phyloP scores from a whole-genome alignment of 495 filamentous ascomycete species.

The Daldinia decipiens region DNA sequence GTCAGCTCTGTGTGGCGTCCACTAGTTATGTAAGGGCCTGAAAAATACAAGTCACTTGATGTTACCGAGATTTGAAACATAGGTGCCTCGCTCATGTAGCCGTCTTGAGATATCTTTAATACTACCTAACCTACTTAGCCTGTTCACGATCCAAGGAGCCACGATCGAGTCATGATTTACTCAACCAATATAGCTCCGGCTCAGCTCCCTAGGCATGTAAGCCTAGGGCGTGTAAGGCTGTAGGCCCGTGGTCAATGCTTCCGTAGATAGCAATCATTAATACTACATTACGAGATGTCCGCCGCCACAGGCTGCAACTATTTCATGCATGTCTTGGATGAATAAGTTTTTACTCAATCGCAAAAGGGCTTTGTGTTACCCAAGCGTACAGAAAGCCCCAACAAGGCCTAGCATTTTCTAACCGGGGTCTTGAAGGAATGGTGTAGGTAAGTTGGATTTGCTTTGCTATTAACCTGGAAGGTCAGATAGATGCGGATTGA shows the following conservation, averaged over 20 bases:
- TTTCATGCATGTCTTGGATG: slow-evolving; percentile 27
- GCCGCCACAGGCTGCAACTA: slow-evolving; percentile 1
- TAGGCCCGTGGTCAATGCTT: background rate
- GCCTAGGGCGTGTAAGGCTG: background rate
- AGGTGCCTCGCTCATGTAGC: slow-evolving; percentile 7
- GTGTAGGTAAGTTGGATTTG: no score
- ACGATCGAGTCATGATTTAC: background rate
- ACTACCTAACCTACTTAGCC: background rate
- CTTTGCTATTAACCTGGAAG: no score
- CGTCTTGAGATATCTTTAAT: background rate
- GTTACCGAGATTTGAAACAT: background rate
- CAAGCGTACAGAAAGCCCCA: background rate
- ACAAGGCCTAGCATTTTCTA: no score
- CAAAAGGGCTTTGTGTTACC: background rate
- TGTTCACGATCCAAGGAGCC: no score
- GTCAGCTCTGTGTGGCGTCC: background rate
- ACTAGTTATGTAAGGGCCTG: background rate
- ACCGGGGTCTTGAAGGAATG: no score
- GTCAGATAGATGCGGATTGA: background rate
- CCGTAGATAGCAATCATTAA: background rate
- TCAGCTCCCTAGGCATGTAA: background rate
- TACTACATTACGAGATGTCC: slow-evolving; percentile 7
- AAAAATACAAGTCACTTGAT: background rate
- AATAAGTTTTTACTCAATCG: background rate
- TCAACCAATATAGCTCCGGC: background rate